Conservation (phyloP, 2,329 filamentous ascomycete genomes). For the Ophiosphaerella narmari region DNA sequence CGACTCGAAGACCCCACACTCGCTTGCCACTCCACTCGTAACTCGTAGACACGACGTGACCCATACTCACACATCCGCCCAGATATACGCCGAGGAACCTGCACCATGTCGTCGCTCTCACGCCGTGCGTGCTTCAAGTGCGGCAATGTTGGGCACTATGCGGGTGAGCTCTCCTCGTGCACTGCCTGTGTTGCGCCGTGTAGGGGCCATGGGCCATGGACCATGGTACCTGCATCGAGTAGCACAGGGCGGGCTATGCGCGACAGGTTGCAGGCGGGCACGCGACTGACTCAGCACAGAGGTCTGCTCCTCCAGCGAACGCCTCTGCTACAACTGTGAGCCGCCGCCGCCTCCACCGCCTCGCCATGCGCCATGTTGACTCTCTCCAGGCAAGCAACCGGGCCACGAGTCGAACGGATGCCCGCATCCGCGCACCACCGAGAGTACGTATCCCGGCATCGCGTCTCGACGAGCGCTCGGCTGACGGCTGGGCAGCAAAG, state of each 20-base stretch:
- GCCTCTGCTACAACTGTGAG: conserved; percentile 99
- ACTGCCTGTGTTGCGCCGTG: conserved; percentile 21
- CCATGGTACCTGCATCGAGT: conserved; percentile 22
- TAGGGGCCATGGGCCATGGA: conserved; percentile 21
- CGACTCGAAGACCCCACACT: conserved; percentile 17
- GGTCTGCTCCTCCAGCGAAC: conserved; percentile 96
- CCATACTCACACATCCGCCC: conserved; percentile 23
- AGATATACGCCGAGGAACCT: conserved; percentile 40
- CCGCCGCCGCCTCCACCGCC: conserved; percentile 18
- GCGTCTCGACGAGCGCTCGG: not conserved
- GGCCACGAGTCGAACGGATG: conserved; percentile 98
- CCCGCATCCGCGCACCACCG: conserved; percentile 93
- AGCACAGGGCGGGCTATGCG: conserved; percentile 12
- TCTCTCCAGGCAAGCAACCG: conserved; percentile 73
- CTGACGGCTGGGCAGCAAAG: conserved; percentile 66
- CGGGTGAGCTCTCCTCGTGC: conserved; percentile 45
- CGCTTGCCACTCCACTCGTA: conserved; percentile 21
- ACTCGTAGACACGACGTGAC: conserved; percentile 12
- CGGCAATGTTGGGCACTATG: conserved; percentile 59
- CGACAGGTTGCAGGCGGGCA: conserved; percentile 1
- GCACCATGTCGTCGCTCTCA: conserved; percentile 57
- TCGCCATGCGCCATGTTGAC: conserved; percentile 3
- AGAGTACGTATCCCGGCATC: conserved; percentile 61
- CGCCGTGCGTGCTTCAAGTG: conserved; percentile 61
- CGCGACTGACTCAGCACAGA: conserved; percentile 47